phyloP scores from a whole-genome alignment of 1,284 basidiomycete genomes.

The Ganoderma resinaceum region DNA sequence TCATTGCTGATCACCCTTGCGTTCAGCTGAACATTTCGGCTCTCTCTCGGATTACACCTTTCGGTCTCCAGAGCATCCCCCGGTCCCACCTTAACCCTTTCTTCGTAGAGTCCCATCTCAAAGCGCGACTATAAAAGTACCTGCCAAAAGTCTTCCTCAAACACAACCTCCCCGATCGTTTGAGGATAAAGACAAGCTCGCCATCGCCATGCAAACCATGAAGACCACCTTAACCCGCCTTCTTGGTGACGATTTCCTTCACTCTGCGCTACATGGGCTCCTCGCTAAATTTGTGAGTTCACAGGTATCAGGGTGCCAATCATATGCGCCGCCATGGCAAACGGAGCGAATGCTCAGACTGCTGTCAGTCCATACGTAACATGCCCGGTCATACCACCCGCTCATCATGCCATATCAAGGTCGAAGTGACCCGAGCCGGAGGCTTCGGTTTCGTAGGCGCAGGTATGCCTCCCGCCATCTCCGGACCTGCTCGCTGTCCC shows the following conservation, averaged over 20 bases:
- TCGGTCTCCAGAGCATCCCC: neutral
- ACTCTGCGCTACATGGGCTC: neutral
- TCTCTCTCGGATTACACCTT: neutral
- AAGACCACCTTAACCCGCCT: conserved; percentile 46
- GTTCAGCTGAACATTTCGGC: neutral
- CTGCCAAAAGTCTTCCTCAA: neutral
- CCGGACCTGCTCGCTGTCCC: neutral
- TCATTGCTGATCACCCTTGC: neutral
- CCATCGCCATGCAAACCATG: conserved; percentile 31
- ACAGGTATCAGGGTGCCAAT: conserved; percentile 57
- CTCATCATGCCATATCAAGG: conserved; percentile 21
- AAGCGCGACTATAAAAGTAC: neutral
- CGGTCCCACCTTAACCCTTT: neutral
- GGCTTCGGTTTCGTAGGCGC: conserved; percentile 75
- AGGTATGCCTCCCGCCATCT: conserved; percentile 45
- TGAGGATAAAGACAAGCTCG: neutral
- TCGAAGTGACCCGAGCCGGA: conserved; percentile 65
- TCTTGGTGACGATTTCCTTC: conserved; percentile 27
- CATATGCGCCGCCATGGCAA: conserved; percentile 72
- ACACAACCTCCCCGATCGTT: neutral
- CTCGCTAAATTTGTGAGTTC: neutral
- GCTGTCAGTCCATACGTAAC: conserved; percentile 47
- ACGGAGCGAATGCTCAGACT: conserved; percentile 64
- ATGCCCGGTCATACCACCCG: conserved; percentile 2
- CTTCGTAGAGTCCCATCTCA: neutral